Evolutionary conservation across 331 rosid genomes (phyloP).

Genomic region (Acacia concinna): DNA sequence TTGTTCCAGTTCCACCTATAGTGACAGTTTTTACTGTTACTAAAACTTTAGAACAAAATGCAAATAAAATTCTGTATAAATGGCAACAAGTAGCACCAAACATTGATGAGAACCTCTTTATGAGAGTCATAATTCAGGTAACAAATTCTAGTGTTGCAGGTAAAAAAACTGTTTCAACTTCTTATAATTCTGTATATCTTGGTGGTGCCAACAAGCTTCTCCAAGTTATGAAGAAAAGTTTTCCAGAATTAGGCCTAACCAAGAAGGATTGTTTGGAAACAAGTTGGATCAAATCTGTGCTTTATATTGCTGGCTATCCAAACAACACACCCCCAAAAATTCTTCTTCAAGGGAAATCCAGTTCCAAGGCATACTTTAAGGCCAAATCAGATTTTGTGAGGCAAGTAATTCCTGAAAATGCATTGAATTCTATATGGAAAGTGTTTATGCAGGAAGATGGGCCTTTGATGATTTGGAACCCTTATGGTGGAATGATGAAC

Average conservation of each 20-base stretch:
- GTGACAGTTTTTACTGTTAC: constrained; percentile 41
- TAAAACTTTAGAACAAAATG: constrained; percentile 35
- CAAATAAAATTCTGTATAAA: constrained; percentile 35
- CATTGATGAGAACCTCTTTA: constrained; percentile 50
- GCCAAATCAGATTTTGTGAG: constrained; percentile 60
- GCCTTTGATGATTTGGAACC: constrained; percentile 40
- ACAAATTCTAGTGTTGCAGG: neutral
- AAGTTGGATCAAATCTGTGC: constrained; percentile 56
- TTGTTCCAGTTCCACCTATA: constrained; percentile 39
- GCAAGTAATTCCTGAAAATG: constrained; percentile 48
- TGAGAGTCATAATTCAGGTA: constrained; percentile 38
- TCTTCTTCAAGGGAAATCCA: constrained; percentile 46
- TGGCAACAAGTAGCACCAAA: constrained; percentile 57
- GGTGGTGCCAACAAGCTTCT: constrained; percentile 44
- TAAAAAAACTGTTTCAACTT: constrained; percentile 33
- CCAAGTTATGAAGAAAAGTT: constrained; percentile 30
- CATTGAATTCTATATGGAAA: constrained; percentile 46
- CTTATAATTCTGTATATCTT: constrained; percentile 46
- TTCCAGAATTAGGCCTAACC: constrained; percentile 53
- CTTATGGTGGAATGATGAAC: constrained; percentile 65
- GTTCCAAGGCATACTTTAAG: constrained; percentile 47
- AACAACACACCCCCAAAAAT: constrained; percentile 37
- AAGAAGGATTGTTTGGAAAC: constrained; percentile 42
- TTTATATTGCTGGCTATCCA: constrained; percentile 39
- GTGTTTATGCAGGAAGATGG: constrained; percentile 32